These are phyloP conservation scores for Saccharomyces kudriavzevii DNA, from an alignment of 805 yeast genomes.

Conservation along the genomic window DNA sequence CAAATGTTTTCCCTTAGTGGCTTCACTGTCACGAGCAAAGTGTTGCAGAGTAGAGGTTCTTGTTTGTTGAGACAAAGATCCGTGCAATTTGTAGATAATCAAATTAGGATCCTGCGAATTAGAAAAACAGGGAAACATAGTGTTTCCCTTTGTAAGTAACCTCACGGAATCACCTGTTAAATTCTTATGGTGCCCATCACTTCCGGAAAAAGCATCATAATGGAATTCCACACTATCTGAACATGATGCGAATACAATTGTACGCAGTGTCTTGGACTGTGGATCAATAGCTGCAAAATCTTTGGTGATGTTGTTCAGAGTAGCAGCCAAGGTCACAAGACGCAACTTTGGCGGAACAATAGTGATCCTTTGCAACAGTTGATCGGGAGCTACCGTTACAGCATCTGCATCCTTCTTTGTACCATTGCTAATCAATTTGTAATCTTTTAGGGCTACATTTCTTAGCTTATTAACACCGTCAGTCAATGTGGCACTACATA, in stretches of 20 bases:
- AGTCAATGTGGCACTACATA: constrained; percentile 93
- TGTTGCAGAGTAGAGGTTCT: constrained; percentile 70
- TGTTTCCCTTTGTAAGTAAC: constrained; percentile 21
- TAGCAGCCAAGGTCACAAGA: constrained; percentile 68
- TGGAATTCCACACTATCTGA: constrained; percentile 96
- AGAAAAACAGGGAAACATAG: constrained; percentile 28
- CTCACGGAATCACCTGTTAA: constrained; percentile 31
- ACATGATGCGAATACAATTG: constrained; percentile 85
- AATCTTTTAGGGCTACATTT: constrained; percentile 61
- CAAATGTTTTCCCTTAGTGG: constrained; percentile 43
- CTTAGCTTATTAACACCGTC: constrained; percentile 74
- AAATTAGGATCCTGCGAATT: constrained; percentile 33
- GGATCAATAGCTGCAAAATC: constrained; percentile 14
- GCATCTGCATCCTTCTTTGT: constrained; percentile 18
- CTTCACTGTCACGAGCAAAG: constrained; percentile 40
- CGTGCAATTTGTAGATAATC: constrained; percentile 70
- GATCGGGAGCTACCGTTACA: constrained; percentile 68
- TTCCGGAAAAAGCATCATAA: constrained; percentile 53
- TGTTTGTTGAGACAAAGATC: constrained; percentile 76
- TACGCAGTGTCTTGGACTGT: constrained; percentile 36
- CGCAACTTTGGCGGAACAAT: constrained; percentile 90
- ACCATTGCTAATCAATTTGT: constrained; percentile 53
- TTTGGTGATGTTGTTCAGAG: constrained; percentile 43
- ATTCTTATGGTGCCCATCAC: constrained; percentile 41
- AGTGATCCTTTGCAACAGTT: constrained; percentile 68